Conservation (phyloP, 2,329 filamentous ascomycete genomes). For the Colletotrichum liaoningense region DNA sequence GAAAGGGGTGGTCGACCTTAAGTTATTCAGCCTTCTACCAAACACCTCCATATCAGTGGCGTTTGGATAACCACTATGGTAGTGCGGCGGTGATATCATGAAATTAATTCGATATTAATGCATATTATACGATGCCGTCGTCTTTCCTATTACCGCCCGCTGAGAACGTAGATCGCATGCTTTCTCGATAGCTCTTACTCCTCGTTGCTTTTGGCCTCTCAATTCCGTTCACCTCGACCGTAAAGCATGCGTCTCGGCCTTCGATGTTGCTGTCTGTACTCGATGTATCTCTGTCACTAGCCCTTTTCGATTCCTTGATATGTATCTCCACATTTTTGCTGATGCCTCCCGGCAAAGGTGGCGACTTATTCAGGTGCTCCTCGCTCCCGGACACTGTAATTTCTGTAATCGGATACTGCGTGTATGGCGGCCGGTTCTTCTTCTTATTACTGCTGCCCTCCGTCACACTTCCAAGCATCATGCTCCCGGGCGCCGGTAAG, state of each 20-base stretch:
- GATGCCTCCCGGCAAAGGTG: conserved; percentile 7
- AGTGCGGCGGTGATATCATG: not conserved
- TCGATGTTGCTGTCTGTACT: conserved; percentile 8
- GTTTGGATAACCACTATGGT: not conserved
- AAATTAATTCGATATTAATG: not conserved
- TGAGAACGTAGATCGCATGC: not conserved
- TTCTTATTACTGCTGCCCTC: conserved; percentile 12
- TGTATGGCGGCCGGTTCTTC: conserved; percentile 23
- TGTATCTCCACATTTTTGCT: conserved; percentile 31
- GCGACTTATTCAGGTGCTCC: conserved; percentile 18
- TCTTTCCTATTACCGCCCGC: not conserved
- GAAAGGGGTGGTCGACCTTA: no score
- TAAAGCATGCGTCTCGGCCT: conserved; percentile 4
- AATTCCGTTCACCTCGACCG: not conserved
- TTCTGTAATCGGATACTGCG: conserved; percentile 29
- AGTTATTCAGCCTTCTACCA: no score
- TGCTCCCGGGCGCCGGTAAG: conserved; percentile 23
- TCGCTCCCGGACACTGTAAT: conserved; percentile 25
- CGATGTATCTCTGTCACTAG: not conserved
- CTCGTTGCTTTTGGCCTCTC: not conserved
- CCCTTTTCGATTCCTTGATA: conserved; percentile 16
- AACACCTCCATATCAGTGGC: not conserved
- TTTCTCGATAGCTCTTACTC: conserved; percentile 4
- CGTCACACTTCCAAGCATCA: conserved; percentile 21
- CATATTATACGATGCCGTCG: not conserved